These are phyloP conservation scores for Plasmodium billcollinsi DNA, from an alignment of 169 alveolate genomes.

Conservation along the genomic window DNA sequence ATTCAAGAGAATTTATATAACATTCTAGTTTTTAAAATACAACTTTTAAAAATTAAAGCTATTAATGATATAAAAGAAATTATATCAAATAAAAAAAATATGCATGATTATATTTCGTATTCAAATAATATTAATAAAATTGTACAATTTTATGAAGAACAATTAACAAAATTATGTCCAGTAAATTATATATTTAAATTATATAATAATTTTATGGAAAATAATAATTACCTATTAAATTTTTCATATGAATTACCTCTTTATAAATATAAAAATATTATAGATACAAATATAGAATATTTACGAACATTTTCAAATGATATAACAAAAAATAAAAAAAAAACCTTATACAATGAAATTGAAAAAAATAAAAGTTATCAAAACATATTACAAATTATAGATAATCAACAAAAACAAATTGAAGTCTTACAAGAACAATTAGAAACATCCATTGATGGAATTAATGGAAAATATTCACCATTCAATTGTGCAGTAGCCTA, in stretches of 20 bases:
- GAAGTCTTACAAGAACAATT: slow-evolving; percentile 75
- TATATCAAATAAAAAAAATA: not conserved
- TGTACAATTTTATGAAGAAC: slow-evolving; percentile 12
- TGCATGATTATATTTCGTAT: slow-evolving; percentile 21
- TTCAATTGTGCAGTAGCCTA: slow-evolving; percentile 82
- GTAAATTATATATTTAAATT: slow-evolving; percentile 15
- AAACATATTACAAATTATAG: slow-evolving; percentile 76
- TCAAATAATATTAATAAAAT: slow-evolving; percentile 28
- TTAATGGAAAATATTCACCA: slow-evolving; percentile 77
- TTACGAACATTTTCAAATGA: slow-evolving; percentile 56
- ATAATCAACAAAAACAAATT: slow-evolving; percentile 84
- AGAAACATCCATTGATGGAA: slow-evolving; percentile 40
- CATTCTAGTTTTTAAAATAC: slow-evolving; percentile 21
- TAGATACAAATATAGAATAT: slow-evolving; percentile 77
- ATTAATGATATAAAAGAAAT: slow-evolving; percentile 45
- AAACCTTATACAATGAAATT: slow-evolving; percentile 29
- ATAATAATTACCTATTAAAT: not conserved
- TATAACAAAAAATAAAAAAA: slow-evolving; percentile 65
- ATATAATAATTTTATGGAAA: slow-evolving; percentile 13
- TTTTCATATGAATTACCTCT: slow-evolving; percentile 18
- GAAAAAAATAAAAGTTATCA: slow-evolving; percentile 59
- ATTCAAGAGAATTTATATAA: slow-evolving; percentile 48
- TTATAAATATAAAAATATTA: slow-evolving; percentile 46
- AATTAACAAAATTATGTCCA: slow-evolving; percentile 26
- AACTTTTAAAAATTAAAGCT: slow-evolving; percentile 32